Base-by-base conservation (phyloP, 306 rosid genomes). In the Inga leiocalycina region DNA sequence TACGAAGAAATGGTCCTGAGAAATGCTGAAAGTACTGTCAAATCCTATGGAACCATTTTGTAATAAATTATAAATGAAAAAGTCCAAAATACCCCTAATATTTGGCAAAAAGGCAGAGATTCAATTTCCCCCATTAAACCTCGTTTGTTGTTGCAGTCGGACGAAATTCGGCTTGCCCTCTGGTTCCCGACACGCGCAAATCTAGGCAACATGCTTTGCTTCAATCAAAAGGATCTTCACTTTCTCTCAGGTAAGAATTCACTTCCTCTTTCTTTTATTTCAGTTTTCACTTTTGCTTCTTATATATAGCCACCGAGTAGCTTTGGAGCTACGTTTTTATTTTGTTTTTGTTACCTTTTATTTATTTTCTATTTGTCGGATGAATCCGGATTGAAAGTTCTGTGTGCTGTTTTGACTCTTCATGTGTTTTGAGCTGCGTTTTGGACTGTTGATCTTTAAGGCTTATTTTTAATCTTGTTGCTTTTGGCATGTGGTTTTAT, bases 161-260 rank as follows among this genome's bases (percentile, higher is more conserved):
- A n/a, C n/a, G n/a, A n/a, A n/a, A n/a, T n/a, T n/a, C n/a, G n/a
- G n/a, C n/a, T n/a, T n/a, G n/a, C n/a, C n/a, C n/a, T n/a, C n/a
- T n/a, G n/a, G n/a, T n/a, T n/a, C n/a, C n/a, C n/a, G n/a, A n/a
- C n/a, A n/a, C n/a, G n/a, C n/a, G n/a, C n/a, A n/a, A n/a, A n/a
- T n/a, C n/a, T n/a, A n/a, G n/a, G n/a, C n/a, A n/a, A n/a, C n/a
- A n/a, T n/a, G n/a, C n/a, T n/a, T n/a, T n/a, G n/a, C n/a, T n/a
- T n/a, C n/a, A n/a, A n/a, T n/a, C n/a, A n/a, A n/a, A n/a, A n/a
- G n/a, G n/a, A n/a, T n/a, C 27, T 41, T 83, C 57, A 37, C 75
- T 85, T 85, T 27, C 62, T 77, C 74, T 80, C 87, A 88, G 94
- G 97, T 73, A 91, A 86, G 83, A 75, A 22, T 82, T 79, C 71